Evolutionary conservation across 345 rosid species (phyloP), one percentile per base, ranked within the genome.

Genomic region (Sonneratia caseolaris): DNA sequence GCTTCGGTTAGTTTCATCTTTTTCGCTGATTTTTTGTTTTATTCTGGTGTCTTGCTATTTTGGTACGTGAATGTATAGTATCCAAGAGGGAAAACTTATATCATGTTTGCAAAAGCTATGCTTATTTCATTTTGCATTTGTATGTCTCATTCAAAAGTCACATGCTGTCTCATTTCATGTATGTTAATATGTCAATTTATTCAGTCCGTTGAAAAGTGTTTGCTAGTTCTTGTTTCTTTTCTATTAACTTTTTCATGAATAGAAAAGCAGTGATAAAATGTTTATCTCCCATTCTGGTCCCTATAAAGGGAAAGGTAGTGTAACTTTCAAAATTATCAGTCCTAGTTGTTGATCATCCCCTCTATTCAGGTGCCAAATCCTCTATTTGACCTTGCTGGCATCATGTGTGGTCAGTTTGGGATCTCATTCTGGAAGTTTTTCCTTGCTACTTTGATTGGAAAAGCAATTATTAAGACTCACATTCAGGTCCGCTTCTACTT

Each of bases 351-450:
- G 72, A 49, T 53, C 32, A 67, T 37, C 12, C 53, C 9, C 22
- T 62, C 69, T 24, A n/a, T 74, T 70, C 70, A 95, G 99, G 97
- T 95, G 76, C 99, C 99, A 73, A 95, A 95, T 85, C 99, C 99
- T 74, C 82, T 95, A 49, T 95, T 95, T 78, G 99, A 95, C 79
- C 99, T 95, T 35, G 99, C 99, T 74, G 99, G 99, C 81, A 95
- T 95, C 56, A 92, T 95, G 98, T 95, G 99, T 51, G 99, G 99
- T 74, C 99, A 95, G 77, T 88, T 95, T 69, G 99, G 97, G 70
- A 75, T 95, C 73, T 86, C 96, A 7, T 95, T 95, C 78, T 90
- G 96, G 97, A 82, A 89, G 74, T 95, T 95, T 73, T 92, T 92
- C 71, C 73, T 90, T 19, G 87, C 99, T 47, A 95, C 99, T 45